These are phyloP conservation scores for Ophiostoma ips DNA, from an alignment of 2,329 filamentous ascomycete genomes.

Conservation along the genomic window DNA sequence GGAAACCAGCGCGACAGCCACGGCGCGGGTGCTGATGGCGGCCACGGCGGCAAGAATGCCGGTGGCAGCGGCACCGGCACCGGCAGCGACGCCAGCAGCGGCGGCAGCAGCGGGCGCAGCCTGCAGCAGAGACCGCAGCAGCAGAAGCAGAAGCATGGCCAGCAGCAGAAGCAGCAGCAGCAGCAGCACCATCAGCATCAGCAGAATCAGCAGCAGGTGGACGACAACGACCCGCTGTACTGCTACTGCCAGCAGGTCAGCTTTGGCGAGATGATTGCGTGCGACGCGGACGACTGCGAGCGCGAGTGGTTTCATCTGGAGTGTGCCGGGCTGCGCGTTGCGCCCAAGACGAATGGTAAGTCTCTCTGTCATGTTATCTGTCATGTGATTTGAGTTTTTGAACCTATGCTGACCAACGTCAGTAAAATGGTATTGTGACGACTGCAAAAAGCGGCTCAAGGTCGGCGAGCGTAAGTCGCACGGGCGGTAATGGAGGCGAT, in stretches of 20 bases:
- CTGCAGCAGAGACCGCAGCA: slow-evolving; percentile 2
- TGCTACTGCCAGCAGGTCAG: slow-evolving; percentile 71
- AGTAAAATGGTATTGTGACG: slow-evolving; percentile 75
- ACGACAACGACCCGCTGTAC: slow-evolving; percentile 58
- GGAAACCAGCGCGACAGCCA: neutral
- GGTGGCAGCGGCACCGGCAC: slow-evolving; percentile 8
- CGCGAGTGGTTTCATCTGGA: slow-evolving; percentile 75
- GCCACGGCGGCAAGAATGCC: neutral
- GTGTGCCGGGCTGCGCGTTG: slow-evolving; percentile 66
- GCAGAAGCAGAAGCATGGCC: slow-evolving; percentile 7
- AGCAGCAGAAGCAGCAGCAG: slow-evolving; percentile 3
- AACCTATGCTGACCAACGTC: too few relatives aligned
- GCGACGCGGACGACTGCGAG: slow-evolving; percentile 58
- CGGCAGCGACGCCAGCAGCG: neutral
- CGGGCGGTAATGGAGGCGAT: slow-evolving; percentile 23
- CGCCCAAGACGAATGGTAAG: slow-evolving; percentile 63
- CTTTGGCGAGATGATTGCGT: slow-evolving; percentile 76
- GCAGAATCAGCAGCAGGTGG: slow-evolving; percentile 37
- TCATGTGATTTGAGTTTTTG: too few relatives aligned
- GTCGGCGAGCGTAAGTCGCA: slow-evolving; percentile 28
- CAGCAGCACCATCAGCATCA: slow-evolving; percentile 11
- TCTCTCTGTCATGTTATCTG: neutral
- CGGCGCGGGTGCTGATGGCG: slow-evolving; percentile 7
- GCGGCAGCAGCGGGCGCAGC: slow-evolving; percentile 1
- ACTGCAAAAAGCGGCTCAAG: slow-evolving; percentile 56